Evolutionary conservation across 495 filamentous ascomycete species (phyloP), one percentile per base, ranked within the genome.

Genomic region (Xylaria longipes): DNA sequence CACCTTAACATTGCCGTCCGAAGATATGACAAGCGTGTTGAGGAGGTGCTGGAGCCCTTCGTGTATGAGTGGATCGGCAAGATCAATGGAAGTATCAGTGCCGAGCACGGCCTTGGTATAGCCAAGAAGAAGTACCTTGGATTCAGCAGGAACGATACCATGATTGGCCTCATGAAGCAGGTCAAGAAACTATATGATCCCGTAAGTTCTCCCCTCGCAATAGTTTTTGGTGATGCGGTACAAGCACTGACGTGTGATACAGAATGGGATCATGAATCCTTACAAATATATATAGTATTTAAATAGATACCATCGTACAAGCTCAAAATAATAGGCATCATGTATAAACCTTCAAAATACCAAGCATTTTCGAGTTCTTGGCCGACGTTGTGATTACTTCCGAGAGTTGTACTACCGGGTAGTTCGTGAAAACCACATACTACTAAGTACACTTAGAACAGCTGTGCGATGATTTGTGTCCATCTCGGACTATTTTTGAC

Each of bases 1-100:
- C 96, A 99, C 81, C 83, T 99, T 69, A 99, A 99, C 80, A 86
- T 99, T 22, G 83, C 92, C 0, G 91, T 91, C 31, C 83, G 95
- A 69, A 82, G 90, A 68, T 98, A 94, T 80, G 92, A 94, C 81
- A 94, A 94, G 83, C 84, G 90, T 65, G 94, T 98, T 29, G 96
- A 99, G 85, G 88, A 94, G 82, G 88, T 84, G 54, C 87, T 99
- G 31, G 96, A 99, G 83, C 96, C 96, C 4, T 99, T 91, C 83
- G 91, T 99, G 37, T 99, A 97, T 77, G 94, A 98, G 81, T 98
- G 96, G 96, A 95, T 99, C 70, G 85, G 89, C 69, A 87, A 92
- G 81, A 86, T 91, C 46, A 91, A 92, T 67, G 96, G 96, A 70
- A 97, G 93, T 81, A 97, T 99, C 79, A 97, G 93, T 76, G 96